phyloP scores from a whole-genome alignment of 148 eudicot species.

The Amaranthus palmeri region DNA sequence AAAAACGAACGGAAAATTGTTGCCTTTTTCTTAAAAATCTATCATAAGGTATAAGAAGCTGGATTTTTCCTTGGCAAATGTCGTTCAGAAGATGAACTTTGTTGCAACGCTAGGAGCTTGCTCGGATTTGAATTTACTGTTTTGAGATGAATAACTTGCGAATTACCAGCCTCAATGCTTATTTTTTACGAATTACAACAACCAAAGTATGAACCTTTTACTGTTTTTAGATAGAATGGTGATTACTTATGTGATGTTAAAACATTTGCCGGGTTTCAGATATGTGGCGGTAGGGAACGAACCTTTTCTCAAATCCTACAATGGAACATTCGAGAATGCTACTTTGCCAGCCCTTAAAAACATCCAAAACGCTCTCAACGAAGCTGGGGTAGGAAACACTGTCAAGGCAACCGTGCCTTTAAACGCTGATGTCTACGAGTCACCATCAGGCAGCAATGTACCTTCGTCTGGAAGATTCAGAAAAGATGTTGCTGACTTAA shows the following conservation, averaged over 20 bases:
- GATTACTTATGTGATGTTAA: neutral
- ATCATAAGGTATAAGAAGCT: no score
- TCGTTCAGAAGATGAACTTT: no score
- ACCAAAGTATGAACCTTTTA: no score
- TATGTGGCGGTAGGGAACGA: constrained; percentile 94
- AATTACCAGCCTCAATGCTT: no score
- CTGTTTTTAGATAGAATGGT: no score
- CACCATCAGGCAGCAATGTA: constrained; percentile 48
- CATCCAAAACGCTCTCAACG: constrained; percentile 80
- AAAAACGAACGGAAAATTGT: no score
- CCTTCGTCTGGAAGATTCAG: constrained; percentile 84
- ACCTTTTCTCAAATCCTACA: constrained; percentile 75
- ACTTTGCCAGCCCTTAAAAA: constrained; percentile 84
- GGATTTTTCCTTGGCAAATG: no score
- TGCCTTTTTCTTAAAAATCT: no score
- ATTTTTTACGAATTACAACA: no score
- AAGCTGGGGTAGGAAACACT: constrained; percentile 61
- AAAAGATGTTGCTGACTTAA: constrained; percentile 45
- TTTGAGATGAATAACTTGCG: no score
- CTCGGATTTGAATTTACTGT: no score
- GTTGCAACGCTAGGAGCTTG: no score
- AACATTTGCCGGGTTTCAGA: constrained; percentile 30
- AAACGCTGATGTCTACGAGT: constrained; percentile 75
- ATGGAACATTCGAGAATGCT: constrained; percentile 44
- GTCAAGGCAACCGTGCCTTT: constrained; percentile 80